Conservation (phyloP, 163 green algal species). For the Volvox carteri region DNA sequence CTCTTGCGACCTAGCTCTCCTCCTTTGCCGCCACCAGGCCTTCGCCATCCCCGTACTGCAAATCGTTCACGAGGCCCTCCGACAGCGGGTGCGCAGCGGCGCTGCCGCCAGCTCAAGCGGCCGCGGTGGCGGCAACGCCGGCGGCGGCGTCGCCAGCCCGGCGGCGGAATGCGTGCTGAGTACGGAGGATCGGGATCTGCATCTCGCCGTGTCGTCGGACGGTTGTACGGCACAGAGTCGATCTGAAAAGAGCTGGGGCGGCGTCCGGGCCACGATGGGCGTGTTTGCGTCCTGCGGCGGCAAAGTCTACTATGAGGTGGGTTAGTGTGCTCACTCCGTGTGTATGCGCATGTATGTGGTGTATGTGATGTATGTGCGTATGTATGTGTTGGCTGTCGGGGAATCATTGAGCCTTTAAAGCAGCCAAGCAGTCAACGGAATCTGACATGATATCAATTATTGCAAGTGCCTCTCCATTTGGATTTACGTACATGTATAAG, state of each 20-base stretch:
- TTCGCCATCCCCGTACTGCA: slow-evolving; percentile 91
- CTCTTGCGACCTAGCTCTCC: no score
- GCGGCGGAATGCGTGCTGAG: slow-evolving; percentile 66
- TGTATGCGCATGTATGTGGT: no score
- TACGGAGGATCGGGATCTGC: slow-evolving; percentile 74
- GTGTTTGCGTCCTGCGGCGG: slow-evolving; percentile 62
- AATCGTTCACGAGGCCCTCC: slow-evolving; percentile 79
- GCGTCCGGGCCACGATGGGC: slow-evolving; percentile 74
- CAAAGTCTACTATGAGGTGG: slow-evolving; percentile 71
- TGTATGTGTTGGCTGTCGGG: no score
- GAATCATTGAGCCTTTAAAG: no score
- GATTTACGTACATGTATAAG: no score
- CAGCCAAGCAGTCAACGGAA: no score
- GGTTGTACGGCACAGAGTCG: slow-evolving; percentile 77
- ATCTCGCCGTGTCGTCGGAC: slow-evolving; percentile 72
- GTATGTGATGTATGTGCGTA: no score
- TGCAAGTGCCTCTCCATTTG: neutral
- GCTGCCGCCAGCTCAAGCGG: slow-evolving; percentile 40
- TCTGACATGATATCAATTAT: no score
- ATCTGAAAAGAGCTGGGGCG: slow-evolving; percentile 75
- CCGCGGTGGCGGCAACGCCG: neutral
- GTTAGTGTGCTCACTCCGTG: no score
- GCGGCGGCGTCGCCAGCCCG: neutral
- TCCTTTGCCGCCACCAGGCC: slow-evolving; percentile 59
- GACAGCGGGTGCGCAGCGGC: slow-evolving; percentile 24